phyloP scores from a whole-genome alignment of 179 eudicot species.

The Silene coronaria region DNA sequence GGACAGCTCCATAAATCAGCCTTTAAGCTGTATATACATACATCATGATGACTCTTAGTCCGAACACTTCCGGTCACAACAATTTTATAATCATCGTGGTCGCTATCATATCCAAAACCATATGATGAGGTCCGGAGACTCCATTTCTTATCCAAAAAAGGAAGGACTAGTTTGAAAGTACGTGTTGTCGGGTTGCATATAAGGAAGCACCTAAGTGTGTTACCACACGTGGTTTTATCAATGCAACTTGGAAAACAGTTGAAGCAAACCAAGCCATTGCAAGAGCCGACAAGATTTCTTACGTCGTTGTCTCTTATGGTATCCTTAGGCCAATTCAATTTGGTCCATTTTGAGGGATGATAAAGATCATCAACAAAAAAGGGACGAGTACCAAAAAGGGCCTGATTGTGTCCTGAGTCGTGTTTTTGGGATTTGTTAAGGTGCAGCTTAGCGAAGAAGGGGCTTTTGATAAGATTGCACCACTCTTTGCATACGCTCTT shows the following conservation, averaged over 20 bases:
- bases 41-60: too few species aligned
- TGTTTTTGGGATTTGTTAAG: neutral
- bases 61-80: neutral
- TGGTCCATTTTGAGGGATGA: neutral
- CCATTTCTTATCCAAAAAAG: neutral
- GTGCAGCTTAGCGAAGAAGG: neutral
- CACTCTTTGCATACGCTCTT: constrained; percentile 8
- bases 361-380: neutral
- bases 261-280: too few species aligned
- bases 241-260: too few species aligned
- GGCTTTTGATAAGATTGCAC: constrained; percentile 1
- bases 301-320: neutral
- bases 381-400: neutral
- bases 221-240: too few species aligned
- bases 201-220: neutral
- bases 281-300: neutral
- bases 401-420: neutral
- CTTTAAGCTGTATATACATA: too few species aligned
- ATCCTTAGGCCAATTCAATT: neutral
- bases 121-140: too few species aligned
- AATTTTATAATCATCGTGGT: neutral
- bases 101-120: neutral
- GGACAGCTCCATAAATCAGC: too few species aligned
- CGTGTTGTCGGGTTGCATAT: neutral
- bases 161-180: neutral